phyloP scores from a whole-genome alignment of 148 eudicot species.

The Rhododendron kiyosumense region DNA sequence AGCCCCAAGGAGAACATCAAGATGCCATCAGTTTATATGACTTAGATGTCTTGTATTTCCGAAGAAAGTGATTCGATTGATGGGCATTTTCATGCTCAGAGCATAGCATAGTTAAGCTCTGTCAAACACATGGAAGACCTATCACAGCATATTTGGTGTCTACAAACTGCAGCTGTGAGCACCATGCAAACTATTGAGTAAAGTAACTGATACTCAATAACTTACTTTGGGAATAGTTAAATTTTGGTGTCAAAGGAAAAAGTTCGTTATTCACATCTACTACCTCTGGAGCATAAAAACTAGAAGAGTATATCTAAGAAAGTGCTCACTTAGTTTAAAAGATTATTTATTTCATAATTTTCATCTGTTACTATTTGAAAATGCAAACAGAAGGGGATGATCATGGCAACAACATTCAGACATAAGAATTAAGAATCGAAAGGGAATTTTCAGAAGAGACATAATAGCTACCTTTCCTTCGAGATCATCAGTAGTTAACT shows the following conservation, averaged over 20 bases:
- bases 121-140: background rate
- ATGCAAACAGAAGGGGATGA: background rate
- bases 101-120: background rate
- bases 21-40: background rate
- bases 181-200: background rate
- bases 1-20: background rate
- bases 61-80: background rate
- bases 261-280: background rate
- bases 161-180: background rate
- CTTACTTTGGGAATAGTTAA: background rate
- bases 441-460: background rate
- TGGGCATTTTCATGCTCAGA: background rate
- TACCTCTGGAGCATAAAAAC: background rate
- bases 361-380: background rate
- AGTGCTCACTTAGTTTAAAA: background rate
- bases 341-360: background rate
- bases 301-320: background rate
- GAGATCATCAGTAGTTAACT: constrained; percentile 79
- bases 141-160: background rate
- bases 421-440: background rate
- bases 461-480: constrained; percentile 73
- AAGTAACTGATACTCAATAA: background rate
- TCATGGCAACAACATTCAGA: background rate
- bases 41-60: background rate
- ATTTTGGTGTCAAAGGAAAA: background rate